phyloP scores from a whole-genome alignment of 306 rosid species.

The Glycine tomentella region DNA sequence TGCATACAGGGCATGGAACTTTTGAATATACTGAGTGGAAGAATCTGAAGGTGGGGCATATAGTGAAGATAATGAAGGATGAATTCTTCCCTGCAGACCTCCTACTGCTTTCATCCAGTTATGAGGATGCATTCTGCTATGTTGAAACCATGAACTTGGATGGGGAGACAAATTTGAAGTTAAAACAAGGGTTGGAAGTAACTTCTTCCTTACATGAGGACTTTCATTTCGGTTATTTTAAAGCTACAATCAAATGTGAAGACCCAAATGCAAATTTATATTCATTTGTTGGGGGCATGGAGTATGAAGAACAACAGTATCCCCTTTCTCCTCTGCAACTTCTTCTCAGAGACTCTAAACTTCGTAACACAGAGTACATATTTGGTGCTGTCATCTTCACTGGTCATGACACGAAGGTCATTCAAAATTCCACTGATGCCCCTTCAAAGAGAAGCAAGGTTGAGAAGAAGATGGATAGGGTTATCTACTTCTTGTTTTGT shows the following conservation, averaged over 20 bases:
- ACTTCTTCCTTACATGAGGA: constrained; percentile 72
- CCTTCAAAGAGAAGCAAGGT: constrained; percentile 94
- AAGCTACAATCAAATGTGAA: constrained; percentile 82
- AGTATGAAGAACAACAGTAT: constrained; percentile 62
- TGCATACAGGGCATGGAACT: constrained; percentile 65
- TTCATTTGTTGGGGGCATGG: constrained; percentile 82
- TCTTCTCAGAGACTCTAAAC: constrained; percentile 94
- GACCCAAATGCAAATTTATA: constrained; percentile 95
- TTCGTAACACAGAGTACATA: constrained; percentile 85
- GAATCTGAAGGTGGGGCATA: constrained; percentile 85
- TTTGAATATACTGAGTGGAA: constrained; percentile 79
- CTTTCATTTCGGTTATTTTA: constrained; percentile 55
- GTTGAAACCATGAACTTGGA: constrained; percentile 99
- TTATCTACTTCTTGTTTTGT: constrained; percentile 79
- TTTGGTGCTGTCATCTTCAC: constrained; percentile 86
- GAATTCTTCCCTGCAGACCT: constrained; percentile 97
- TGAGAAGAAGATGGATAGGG: constrained; percentile 91
- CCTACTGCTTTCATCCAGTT: constrained; percentile 85
- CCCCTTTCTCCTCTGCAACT: constrained; percentile 90
- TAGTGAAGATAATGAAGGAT: constrained; percentile 81
- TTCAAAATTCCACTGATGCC: constrained; percentile 89
- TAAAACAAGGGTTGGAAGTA: constrained; percentile 86
- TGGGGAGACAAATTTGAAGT: constrained; percentile 93
- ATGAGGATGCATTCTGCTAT: constrained; percentile 89
- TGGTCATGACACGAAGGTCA: constrained; percentile 89